Base-by-base conservation (phyloP, 257 asterid species). In the Coffea canephora region DNA sequence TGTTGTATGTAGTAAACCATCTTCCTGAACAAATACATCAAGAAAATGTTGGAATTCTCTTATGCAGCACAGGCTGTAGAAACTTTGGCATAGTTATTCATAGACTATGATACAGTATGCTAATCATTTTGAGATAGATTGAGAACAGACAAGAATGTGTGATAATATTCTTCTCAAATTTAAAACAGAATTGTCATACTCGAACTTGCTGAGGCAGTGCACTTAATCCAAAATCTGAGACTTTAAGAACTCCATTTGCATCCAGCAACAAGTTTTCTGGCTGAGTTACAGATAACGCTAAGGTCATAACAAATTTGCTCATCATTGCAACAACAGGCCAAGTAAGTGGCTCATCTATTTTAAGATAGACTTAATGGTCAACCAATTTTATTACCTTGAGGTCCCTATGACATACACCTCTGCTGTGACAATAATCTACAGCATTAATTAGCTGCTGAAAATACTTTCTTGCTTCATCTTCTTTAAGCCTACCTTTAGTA, bases 131-230 rank as follows among this genome's bases (percentile, higher is more conserved):
- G 23, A 18, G 36, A 19, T 46, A 78, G 43, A 48, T 27, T 41
- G 9, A 27, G 71, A n/a, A 13, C 2, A 39, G 31, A 71, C 27
- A 79, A 12, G 45, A 4, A 54, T 25, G 25, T 59, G 71, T 31
- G 27, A 59, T 71, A 9, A 1, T 52, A 43, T 39, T 50, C 36
- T 46, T 49, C 19, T 54, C 59, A 14, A 43, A 31, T 61, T 13
- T 19, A 74, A 66, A 55, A 82, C 36, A 27, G 34, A 46, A 9
- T 10, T 46, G 13, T 46, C 71, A 36, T 79, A 95, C 99, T 86
- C 97, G 96, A 80, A 93, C 89, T 95, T 95, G 99, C 90, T 95
- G 97, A 72, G 99, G 94, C 61, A 93, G 85, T 49, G 99, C 98
- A 78, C 99, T 95, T 88, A 95, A 89, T 79, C 99, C 99, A 82